phyloP scores from a whole-genome alignment of 2,329 filamentous ascomycete species.

The Curvularia hawaiiensis region DNA sequence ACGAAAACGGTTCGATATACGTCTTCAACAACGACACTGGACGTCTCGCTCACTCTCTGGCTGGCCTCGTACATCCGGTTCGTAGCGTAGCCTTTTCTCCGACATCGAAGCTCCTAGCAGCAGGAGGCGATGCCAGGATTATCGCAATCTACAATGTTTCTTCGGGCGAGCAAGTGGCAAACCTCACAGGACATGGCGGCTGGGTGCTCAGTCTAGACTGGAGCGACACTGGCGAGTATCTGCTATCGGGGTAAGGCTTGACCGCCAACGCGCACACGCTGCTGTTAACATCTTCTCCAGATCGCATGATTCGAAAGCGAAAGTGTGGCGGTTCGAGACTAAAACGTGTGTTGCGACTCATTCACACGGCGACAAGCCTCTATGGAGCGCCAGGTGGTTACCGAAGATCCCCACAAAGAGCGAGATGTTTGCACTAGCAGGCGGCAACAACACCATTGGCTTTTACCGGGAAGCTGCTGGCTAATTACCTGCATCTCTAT shows the following conservation, averaged over 20 bases:
- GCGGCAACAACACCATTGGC: constrained; percentile 44
- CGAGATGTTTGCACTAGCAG: constrained; percentile 50
- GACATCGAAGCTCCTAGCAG: constrained; percentile 80
- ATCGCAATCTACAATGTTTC: constrained; percentile 92
- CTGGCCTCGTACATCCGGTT: constrained; percentile 85
- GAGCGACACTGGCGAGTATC: constrained; percentile 89
- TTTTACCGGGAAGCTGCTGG: constrained; percentile 50
- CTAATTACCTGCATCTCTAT: constrained; percentile 20
- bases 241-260: constrained; percentile 72
- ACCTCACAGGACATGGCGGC: constrained; percentile 76
- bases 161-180: constrained; percentile 90
- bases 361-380: constrained; percentile 71
- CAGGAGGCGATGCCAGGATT: constrained; percentile 84
- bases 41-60: constrained; percentile 81
- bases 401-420: constrained; percentile 42
- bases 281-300: constrained; percentile 37
- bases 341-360: constrained; percentile 89
- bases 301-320: constrained; percentile 90
- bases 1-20: constrained; percentile 90
- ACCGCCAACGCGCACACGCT: background rate
- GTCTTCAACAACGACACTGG: constrained; percentile 94
- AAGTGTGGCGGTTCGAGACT: constrained; percentile 91
- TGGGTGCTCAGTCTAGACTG: constrained; percentile 94
- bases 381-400: constrained; percentile 49
- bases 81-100: constrained; percentile 88